Conservation (phyloP, 805 yeast species). For the Metschnikowia baotianmanensis region DNA sequence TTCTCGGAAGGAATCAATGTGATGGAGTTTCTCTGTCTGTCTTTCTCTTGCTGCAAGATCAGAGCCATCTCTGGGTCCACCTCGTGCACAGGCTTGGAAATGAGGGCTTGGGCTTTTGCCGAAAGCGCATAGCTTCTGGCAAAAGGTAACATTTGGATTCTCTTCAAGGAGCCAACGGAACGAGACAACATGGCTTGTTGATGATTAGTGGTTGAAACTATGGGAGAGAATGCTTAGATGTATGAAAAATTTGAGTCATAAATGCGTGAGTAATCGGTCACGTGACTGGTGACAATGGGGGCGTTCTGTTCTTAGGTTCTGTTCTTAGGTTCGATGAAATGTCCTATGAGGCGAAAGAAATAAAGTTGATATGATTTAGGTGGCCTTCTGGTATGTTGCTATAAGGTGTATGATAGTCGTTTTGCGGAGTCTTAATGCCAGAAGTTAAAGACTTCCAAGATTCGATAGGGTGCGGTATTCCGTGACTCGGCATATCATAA, state of each 20-base stretch:
- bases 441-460: too few relatives aligned
- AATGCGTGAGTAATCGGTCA: too few relatives aligned
- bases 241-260: not conserved
- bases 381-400: too few relatives aligned
- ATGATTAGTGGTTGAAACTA: not conserved
- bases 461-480: too few relatives aligned
- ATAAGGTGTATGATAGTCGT: too few relatives aligned
- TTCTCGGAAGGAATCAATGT: slow-evolving; percentile 94
- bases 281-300: too few relatives aligned
- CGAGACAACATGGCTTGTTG: slow-evolving; percentile 27
- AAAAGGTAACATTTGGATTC: slow-evolving; percentile 14
- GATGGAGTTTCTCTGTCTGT: slow-evolving; percentile 88
- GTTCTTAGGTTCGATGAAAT: too few relatives aligned
- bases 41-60: slow-evolving; percentile 72
- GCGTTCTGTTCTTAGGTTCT: too few relatives aligned
- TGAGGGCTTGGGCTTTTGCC: slow-evolving; percentile 60
- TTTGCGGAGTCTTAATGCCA: too few relatives aligned
- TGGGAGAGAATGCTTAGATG: not conserved
- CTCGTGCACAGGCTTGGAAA: slow-evolving; percentile 59
- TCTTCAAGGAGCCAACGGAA: slow-evolving; percentile 27
- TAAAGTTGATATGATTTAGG: too few relatives aligned
- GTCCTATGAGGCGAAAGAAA: too few relatives aligned
- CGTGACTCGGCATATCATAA: too few relatives aligned
- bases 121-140: slow-evolving; percentile 60
- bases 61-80: slow-evolving; percentile 84